Conservation (phyloP, 2,329 filamentous ascomycete species). For the Arachnopeziza araneosa region DNA sequence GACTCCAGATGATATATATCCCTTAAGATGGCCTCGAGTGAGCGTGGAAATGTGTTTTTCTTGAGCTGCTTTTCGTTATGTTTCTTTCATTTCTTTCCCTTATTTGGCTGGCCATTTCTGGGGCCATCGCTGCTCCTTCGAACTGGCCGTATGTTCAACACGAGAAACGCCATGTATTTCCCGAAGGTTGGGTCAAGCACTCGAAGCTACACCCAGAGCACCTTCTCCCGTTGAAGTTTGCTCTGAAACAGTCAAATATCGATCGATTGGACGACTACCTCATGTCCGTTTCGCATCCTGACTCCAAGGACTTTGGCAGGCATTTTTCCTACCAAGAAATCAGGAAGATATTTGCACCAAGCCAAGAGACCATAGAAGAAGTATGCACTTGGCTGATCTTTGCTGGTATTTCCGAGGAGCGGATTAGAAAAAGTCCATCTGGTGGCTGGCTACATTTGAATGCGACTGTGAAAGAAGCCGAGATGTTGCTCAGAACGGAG, state of each 20-base stretch:
- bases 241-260: neutral
- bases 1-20: neutral
- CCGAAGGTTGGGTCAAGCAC: conserved; percentile 2
- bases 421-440: neutral
- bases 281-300: neutral
- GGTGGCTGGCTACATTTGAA: conserved; percentile 1
- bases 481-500: conserved; percentile 1
- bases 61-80: neutral
- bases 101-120: neutral
- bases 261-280: neutral
- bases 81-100: neutral
- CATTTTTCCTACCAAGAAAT: neutral
- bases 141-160: conserved; percentile 4
- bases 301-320: neutral
- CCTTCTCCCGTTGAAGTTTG: conserved; percentile 1
- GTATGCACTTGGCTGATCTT: neutral
- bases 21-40: neutral
- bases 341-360: neutral
- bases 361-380: neutral
- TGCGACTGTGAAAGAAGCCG: neutral
- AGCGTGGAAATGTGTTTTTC: neutral
- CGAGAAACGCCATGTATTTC: conserved; percentile 1
- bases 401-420: neutral
- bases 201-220: conserved; percentile 2
- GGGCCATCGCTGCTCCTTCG: neutral